Evolutionary conservation across 345 rosid genomes (phyloP).

Genomic region (Nasturtium officinale): DNA sequence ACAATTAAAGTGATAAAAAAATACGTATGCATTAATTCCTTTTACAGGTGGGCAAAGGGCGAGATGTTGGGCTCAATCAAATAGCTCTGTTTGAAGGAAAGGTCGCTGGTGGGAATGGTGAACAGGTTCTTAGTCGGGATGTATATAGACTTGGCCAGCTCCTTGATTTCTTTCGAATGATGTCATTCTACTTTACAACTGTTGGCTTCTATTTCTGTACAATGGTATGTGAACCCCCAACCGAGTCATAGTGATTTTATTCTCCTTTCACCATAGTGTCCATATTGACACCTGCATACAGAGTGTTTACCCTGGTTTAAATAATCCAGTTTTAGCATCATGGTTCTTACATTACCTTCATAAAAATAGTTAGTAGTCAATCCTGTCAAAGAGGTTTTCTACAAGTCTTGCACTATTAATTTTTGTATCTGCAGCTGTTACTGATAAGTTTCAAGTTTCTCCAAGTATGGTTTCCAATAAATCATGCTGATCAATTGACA

Average conservation of each 20-base stretch:
- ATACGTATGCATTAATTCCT: constrained; percentile 19
- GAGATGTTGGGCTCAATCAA: constrained; percentile 99
- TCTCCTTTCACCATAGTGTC: constrained; percentile 3
- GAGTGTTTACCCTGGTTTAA: constrained; percentile 14
- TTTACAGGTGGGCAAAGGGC: constrained; percentile 93
- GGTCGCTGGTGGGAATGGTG: constrained; percentile 98
- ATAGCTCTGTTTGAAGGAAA: constrained; percentile 98
- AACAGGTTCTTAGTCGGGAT: constrained; percentile 98
- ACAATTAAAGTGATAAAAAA: background rate
- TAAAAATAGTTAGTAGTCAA: constrained; percentile 9
- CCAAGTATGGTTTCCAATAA: constrained; percentile 18
- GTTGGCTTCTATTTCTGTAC: constrained; percentile 95
- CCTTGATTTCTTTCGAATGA: constrained; percentile 95
- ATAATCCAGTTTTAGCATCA: background rate
- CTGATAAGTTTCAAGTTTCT: constrained; percentile 33
- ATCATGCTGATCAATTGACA: constrained; percentile 31
- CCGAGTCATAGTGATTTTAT: background rate
- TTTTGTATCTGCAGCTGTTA: constrained; percentile 16
- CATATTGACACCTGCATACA: constrained; percentile 27
- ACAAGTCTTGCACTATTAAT: constrained; percentile 6
- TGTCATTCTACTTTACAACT: constrained; percentile 95
- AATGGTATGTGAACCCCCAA: constrained; percentile 61
- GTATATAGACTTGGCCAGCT: constrained; percentile 98
- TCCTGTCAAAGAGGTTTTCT: background rate
- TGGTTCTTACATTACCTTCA: constrained; percentile 17